A percentile compares a stretch with the other conserved stretches of the same genome.
Conservation (phyloP, 2,329 filamentous ascomycete genomes). For the Aaosphaeria arxii region DNA sequence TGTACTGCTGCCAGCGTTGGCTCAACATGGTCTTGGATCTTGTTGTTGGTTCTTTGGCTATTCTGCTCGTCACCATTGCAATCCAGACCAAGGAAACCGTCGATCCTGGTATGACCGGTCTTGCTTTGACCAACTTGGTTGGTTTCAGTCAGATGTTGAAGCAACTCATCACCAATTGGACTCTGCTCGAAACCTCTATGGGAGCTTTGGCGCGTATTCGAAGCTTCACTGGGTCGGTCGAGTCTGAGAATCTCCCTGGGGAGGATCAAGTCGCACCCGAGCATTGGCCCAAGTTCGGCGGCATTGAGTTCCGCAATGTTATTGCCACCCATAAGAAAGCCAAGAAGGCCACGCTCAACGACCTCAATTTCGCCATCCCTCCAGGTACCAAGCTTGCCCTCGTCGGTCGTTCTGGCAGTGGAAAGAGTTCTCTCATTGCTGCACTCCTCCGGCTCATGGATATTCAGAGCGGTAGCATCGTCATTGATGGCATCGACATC, state of each 20-base stretch:
- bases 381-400: conserved; percentile 27
- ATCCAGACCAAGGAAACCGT: conserved; percentile 37
- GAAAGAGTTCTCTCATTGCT: conserved; percentile 47
- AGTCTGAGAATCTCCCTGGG: conserved; percentile 20
- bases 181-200: conserved; percentile 36
- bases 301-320: conserved; percentile 8
- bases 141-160: conserved; percentile 29
- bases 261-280: conserved; percentile 9
- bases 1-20: conserved; percentile 40
- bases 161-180: conserved; percentile 35
- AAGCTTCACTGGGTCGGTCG: conserved; percentile 23
- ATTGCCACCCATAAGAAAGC: conserved; percentile 4
- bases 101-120: conserved; percentile 29
- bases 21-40: conserved; percentile 30
- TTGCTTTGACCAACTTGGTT: conserved; percentile 38
- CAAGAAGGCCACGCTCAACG: conserved; percentile 3
- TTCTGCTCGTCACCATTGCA: conserved; percentile 32
- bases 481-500: conserved; percentile 49
- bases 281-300: conserved; percentile 23
- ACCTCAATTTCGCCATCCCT: conserved; percentile 5
- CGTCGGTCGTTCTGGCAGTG: conserved; percentile 51
- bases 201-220: conserved; percentile 37
- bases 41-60: conserved; percentile 25
- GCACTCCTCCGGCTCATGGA: conserved; percentile 47
- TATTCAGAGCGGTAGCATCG: conserved; percentile 38